Percentiles rank a stretch among this genome's conserved stretches.
These are phyloP conservation scores for Mycosphaerella arachidis DNA, from an alignment of 2,329 filamentous ascomycete genomes.

Conservation along the genomic window DNA sequence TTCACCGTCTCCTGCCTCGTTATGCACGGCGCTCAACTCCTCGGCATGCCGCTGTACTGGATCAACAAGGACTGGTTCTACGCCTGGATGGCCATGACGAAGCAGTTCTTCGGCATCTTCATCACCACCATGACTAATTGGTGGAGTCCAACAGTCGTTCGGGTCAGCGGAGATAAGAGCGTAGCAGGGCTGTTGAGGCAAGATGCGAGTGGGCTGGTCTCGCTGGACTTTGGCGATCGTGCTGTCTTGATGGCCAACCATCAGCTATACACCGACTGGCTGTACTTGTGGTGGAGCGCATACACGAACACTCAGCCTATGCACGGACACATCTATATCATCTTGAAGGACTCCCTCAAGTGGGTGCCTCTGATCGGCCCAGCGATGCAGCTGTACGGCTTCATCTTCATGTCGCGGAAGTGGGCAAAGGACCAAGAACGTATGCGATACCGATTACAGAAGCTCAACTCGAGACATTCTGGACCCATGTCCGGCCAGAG, in stretches of 20 bases:
- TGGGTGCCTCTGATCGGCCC: conserved; percentile 75
- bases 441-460: conserved; percentile 67
- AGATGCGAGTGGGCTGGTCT: conserved; percentile 63
- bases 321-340: conserved; percentile 85
- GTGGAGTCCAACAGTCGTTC: conserved; percentile 75
- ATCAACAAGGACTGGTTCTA: conserved; percentile 72
- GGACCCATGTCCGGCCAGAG: conserved; percentile 34
- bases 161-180: conserved; percentile 76
- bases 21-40: conserved; percentile 61
- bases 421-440: conserved; percentile 75
- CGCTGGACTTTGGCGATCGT: conserved; percentile 74
- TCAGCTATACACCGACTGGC: conserved; percentile 72
- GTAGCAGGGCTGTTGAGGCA: conserved; percentile 69
- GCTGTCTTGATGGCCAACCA: conserved; percentile 82
- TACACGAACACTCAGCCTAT: conserved; percentile 63
- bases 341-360: conserved; percentile 81
- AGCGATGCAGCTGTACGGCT: conserved; percentile 81
- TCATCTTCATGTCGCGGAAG: conserved; percentile 90
- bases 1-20: conserved; percentile 42
- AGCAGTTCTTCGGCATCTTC: conserved; percentile 73
- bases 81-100: conserved; percentile 80
- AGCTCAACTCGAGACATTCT: conserved; percentile 55
- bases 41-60: conserved; percentile 70
- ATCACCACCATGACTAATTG: conserved; percentile 76
- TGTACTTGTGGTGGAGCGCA: conserved; percentile 89